Percentiles rank a stretch among this genome's conserved stretches.
phyloP scores from a whole-genome alignment of 1,284 basidiomycete genomes.

The Tilletia caries region DNA sequence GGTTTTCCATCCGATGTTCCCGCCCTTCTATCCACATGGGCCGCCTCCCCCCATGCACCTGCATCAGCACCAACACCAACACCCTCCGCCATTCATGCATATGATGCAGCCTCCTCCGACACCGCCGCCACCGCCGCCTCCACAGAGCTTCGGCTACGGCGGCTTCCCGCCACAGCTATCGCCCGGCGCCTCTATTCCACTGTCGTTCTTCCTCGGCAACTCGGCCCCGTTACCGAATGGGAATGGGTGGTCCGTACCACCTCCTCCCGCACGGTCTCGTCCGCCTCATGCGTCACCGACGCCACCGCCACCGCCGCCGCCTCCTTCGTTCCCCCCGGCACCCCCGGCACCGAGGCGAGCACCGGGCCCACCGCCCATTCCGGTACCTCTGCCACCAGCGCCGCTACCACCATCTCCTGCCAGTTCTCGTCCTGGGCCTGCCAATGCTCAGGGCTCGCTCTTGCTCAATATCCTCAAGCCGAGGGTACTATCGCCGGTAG shows the following conservation, averaged over 20 bases:
- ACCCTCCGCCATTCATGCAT: too few species aligned
- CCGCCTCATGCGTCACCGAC: background rate
- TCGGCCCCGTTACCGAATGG: background rate
- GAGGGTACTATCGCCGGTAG: background rate
- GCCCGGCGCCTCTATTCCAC: constrained; percentile 5
- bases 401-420: constrained; percentile 4
- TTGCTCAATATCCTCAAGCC: constrained; percentile 5
- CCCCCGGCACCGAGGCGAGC: background rate
- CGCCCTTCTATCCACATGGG: background rate
- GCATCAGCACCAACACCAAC: too few species aligned
- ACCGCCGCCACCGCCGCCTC: too few species aligned
- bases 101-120: too few species aligned
- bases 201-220: background rate
- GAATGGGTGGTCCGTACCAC: background rate
- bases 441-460: background rate
- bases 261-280: background rate
- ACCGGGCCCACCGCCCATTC: background rate
- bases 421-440: background rate
- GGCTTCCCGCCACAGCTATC: background rate
- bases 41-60: background rate
- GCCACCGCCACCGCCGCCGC: background rate
- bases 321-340: background rate
- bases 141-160: too few species aligned
- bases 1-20: background rate
- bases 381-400: background rate